Evolutionary conservation across 169 alveolate species (phyloP).

Genomic region (Cryptosporidium felis): DNA sequence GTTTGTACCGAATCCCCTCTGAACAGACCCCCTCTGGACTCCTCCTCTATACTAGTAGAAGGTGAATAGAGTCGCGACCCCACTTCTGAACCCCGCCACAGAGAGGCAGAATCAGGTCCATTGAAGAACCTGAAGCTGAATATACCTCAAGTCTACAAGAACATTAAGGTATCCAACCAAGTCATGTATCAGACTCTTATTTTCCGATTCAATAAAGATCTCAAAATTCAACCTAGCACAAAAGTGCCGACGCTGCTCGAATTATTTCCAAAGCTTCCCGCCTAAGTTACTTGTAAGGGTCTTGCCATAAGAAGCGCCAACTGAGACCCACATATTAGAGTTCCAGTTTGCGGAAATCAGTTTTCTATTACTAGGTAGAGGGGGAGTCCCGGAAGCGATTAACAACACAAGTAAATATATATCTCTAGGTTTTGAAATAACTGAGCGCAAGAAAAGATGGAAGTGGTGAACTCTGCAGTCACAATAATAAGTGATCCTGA

Average conservation of each 20-base stretch:
- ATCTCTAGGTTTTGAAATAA: not conserved
- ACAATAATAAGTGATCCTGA: conserved; percentile 67
- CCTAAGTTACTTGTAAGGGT: conserved; percentile 9
- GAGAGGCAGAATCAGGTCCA: too few species aligned
- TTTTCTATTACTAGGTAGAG: not conserved
- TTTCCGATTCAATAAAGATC: too few species aligned
- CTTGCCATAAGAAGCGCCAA: not conserved
- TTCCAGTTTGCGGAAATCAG: not conserved
- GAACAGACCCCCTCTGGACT: too few species aligned
- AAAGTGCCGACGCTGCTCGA: not conserved
- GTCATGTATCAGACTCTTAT: too few species aligned
- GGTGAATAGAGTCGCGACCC: too few species aligned
- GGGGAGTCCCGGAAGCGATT: not conserved
- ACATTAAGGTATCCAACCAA: too few species aligned
- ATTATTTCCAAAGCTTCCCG: not conserved
- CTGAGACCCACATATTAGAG: not conserved
- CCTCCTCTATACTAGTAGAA: too few species aligned
- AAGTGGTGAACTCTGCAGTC: conserved; percentile 69
- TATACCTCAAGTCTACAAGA: too few species aligned
- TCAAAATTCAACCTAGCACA: too few species aligned
- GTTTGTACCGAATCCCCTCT: too few species aligned
- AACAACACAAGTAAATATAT: not conserved
- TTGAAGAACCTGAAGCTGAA: too few species aligned
- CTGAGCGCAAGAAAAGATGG: not conserved
- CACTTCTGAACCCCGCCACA: too few species aligned